Evolutionary conservation across 139 green algal species (phyloP).

Genomic region (Marvania coccoides): DNA sequence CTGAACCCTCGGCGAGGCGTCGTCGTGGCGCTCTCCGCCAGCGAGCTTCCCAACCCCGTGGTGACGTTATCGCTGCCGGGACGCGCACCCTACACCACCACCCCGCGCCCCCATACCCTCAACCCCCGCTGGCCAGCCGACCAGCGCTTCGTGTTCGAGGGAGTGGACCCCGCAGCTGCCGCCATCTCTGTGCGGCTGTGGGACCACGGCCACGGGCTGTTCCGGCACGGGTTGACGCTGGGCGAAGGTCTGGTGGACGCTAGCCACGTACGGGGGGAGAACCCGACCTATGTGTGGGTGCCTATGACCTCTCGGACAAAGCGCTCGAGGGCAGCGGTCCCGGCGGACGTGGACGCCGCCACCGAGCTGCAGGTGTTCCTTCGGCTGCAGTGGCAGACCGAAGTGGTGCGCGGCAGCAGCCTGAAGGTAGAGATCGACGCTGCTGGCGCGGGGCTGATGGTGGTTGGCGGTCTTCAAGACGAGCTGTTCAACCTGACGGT

Average conservation of each 20-base stretch:
- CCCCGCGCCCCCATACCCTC: constrained; percentile 26
- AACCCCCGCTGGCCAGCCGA: constrained; percentile 21
- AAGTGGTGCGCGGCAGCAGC: constrained; percentile 27
- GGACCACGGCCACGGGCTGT: constrained; percentile 12
- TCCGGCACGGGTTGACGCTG: constrained; percentile 4
- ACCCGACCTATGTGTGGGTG: constrained; percentile 71
- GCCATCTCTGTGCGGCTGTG: constrained; percentile 22
- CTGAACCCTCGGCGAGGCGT: constrained; percentile 38
- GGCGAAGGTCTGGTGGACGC: constrained; percentile 25
- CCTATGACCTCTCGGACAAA: constrained; percentile 24
- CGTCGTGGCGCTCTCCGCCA: constrained; percentile 41
- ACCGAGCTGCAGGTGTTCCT: constrained; percentile 47
- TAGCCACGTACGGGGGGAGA: constrained; percentile 32
- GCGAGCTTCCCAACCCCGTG: constrained; percentile 40
- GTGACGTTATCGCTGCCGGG: constrained; percentile 21
- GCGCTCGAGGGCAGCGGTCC: background rate
- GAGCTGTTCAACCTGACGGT: constrained; percentile 79
- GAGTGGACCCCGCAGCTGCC: constrained; percentile 24
- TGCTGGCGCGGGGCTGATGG: constrained; percentile 44
- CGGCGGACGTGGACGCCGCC: background rate
- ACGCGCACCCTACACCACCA: constrained; percentile 1
- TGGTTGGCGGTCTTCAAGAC: constrained; percentile 57
- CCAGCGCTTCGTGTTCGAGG: constrained; percentile 13
- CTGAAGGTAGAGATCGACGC: constrained; percentile 48
- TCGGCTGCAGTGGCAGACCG: constrained; percentile 49